A percentile compares a stretch with the other conserved stretches of the same genome.
Conservation (phyloP, 2,329 filamentous ascomycete species). For the Didymella arachidicola region DNA sequence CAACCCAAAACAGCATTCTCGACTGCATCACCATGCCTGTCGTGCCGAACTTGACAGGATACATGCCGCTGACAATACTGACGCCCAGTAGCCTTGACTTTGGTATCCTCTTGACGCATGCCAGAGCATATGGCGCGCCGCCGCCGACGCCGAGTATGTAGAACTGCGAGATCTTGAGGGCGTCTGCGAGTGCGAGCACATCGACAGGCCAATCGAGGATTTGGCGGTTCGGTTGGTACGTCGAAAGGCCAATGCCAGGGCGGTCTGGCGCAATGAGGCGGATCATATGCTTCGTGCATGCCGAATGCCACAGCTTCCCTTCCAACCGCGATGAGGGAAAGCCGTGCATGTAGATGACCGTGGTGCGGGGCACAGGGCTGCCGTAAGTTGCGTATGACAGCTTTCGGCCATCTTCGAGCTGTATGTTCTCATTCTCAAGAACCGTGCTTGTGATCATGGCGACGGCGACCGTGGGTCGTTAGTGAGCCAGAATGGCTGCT, state of each 20-base stretch:
- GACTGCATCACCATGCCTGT: conserved; percentile 37
- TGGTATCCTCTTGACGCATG: conserved; percentile 54
- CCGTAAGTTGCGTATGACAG: conserved; percentile 58
- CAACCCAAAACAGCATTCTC: conserved; percentile 36
- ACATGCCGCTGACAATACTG: conserved; percentile 37
- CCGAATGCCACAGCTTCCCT: conserved; percentile 45
- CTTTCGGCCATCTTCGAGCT: conserved; percentile 49
- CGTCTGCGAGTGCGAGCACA: conserved; percentile 51
- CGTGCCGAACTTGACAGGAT: conserved; percentile 37
- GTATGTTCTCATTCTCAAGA: conserved; percentile 37
- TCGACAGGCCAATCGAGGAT: conserved; percentile 56
- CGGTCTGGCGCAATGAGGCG: conserved; percentile 55
- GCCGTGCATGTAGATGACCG: conserved; percentile 56
- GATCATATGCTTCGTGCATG: conserved; percentile 45
- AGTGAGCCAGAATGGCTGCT: conserved; percentile 8
- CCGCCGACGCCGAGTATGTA: conserved; percentile 57
- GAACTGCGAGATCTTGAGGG: conserved; percentile 53
- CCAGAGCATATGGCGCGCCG: conserved; percentile 58
- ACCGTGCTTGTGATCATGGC: conserved; percentile 23
- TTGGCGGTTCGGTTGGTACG: conserved; percentile 47
- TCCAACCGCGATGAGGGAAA: conserved; percentile 56
- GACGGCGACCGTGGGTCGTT: conserved; percentile 6
- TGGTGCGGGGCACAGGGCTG: conserved; percentile 49
- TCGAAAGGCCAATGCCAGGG: conserved; percentile 55
- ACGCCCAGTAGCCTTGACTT: conserved; percentile 35